Evolutionary conservation across 2,329 filamentous ascomycete genomes (phyloP), one percentile per base, ranked within the genome.

Genomic region (Arthrobotrys sinensis): DNA sequence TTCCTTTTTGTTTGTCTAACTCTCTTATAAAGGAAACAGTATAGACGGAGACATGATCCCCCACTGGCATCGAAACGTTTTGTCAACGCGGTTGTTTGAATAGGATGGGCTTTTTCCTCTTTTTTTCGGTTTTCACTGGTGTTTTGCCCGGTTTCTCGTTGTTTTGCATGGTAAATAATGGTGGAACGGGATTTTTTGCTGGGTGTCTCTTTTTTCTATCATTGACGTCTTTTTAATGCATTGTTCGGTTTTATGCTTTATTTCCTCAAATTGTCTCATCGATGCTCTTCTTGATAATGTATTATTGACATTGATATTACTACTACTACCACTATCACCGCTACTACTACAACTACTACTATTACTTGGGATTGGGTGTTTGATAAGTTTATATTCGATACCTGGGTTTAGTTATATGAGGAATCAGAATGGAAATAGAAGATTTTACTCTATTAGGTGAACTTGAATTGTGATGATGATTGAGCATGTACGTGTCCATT

Each of bases 31-130:
- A 34, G 60, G 67, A 43, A 48, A 21, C 21, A 57, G 52, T 40
- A 40, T 57, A 57, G 52, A 57, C 46, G 50, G 28, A 36, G n/a
- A 16, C 32, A 65, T 69, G 24, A 50, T 57, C 28, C 45, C 62
- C 34, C 63, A 34, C 34, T 24, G 16, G 21, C 36, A 64, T 32
- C 21, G 16, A 52, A 50, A 32, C 40, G 3, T 16, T 34, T 45
- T 10, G 16, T 21, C 36, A 48, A 68, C 16, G 12, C 40, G 52
- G 63, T 62, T 64, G 60, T 65, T 76, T 66, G 63, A 69, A 66
- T 68, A 76, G 64, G 60, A 55, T 52, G 16, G 53, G 32, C 40
- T 53, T 34, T 60, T 57, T 67, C 28, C 67, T 46, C 34, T 24
- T 19, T 36, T 46, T 38, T 45, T 38, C 24, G n/a, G 2, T 52